Conservation (phyloP, 2,329 filamentous ascomycete species). For the Trichoderma cornu-damae region DNA sequence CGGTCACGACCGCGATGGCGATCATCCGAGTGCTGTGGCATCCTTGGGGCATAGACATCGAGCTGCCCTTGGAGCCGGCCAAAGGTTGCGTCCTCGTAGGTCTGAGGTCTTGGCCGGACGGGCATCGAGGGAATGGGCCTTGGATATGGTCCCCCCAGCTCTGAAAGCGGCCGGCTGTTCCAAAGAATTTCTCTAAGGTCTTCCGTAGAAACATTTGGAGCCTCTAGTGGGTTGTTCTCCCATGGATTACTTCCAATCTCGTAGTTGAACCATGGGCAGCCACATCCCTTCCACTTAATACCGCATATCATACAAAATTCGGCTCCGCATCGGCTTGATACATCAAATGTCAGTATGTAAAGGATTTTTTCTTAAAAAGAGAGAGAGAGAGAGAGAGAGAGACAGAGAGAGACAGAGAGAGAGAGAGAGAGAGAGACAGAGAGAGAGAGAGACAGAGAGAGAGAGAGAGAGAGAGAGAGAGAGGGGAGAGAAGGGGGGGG, state of each 20-base stretch:
- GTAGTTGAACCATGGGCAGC: conserved; percentile 75
- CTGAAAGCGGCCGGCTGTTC: conserved; percentile 7
- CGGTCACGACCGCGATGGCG: not conserved
- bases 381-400: too few relatives aligned
- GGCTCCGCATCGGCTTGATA: conserved; percentile 63
- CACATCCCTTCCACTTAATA: conserved; percentile 73
- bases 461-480: too few relatives aligned
- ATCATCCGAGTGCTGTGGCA: conserved; percentile 33
- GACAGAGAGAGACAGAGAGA: too few relatives aligned
- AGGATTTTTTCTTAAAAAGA: too few relatives aligned
- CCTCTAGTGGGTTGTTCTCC: conserved; percentile 32
- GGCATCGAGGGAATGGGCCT: conserved; percentile 21
- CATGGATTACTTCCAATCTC: conserved; percentile 30
- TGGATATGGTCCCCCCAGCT: conserved; percentile 14
- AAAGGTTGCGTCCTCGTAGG: conserved; percentile 46
- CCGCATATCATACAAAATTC: conserved; percentile 88
- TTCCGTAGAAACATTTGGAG: conserved; percentile 44
- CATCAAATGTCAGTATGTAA: not conserved
- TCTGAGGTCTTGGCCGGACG: conserved; percentile 25
- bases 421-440: too few relatives aligned
- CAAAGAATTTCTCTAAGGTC: conserved; percentile 17
- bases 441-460: too few relatives aligned
- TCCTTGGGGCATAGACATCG: conserved; percentile 40
- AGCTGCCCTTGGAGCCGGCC: conserved; percentile 44
- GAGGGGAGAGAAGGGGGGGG: too few relatives aligned